Evolutionary conservation across 331 rosid species (phyloP), one percentile per base, ranked within the genome.

Genomic region (Stylosanthes scabra): DNA sequence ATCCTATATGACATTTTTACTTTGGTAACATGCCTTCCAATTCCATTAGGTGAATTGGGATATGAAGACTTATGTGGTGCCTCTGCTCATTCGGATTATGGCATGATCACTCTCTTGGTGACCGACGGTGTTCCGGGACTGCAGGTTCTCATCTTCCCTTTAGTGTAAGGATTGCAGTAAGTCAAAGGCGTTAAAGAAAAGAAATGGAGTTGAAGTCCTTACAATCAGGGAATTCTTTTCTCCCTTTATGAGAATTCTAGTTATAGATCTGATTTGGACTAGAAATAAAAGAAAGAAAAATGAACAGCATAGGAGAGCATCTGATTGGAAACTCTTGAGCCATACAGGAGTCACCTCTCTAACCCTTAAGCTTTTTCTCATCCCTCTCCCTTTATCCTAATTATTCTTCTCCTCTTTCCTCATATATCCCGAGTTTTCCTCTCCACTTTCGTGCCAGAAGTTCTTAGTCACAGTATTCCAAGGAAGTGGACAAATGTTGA

Each of bases 31-130:
- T 42, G 41, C 57, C 20, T 56, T 40, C 5, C 60, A 55, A 72
- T 70, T 73, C 39, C 59, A 57, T 84, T 77, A 91, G 97, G 92
- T 77, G 85, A 85, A 55, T 65, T 86, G 66, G 88, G 75, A 56
- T 54, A 9, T 69, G 88, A 87, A 79, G 88, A 86, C 80, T 69
- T 79, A 59, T 80, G 55, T 6, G 90, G 91, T 61, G 96, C 98
- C 75, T 89, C 98, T 74, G 81, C 98, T 72, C 97, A 91, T 76
- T 85, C 97, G 70, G 97, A 93, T 91, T 89, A 86, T 80, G 98
- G 97, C 64, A 85, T 86, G 91, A 8, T 91, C 78, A 93, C 97
- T 51, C 97, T 91, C 70, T 88, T 93, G 28, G 75, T 81, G 55
- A 76, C 88, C 4, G 72, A 93, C 9, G 98, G 96, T 42, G 89